These are phyloP conservation scores for Platismatia glauca DNA, from an alignment of 495 filamentous ascomycete genomes.

Conservation along the genomic window DNA sequence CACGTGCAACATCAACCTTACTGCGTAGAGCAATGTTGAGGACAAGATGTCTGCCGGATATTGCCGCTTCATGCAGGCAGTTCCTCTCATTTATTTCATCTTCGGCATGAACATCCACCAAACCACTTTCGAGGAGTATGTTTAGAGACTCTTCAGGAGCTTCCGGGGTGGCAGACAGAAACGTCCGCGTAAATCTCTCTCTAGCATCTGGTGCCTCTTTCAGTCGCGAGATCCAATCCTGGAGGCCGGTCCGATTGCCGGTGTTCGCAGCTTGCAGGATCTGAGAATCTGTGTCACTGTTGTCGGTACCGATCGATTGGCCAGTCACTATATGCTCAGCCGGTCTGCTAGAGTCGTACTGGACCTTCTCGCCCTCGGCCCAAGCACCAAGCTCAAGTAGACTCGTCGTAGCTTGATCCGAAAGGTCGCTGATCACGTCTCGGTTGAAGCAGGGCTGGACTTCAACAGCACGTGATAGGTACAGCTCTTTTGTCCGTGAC, in stretches of 20 bases:
- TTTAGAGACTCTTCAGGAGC: constrained; percentile 70
- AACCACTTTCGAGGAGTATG: constrained; percentile 64
- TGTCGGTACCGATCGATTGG: constrained; percentile 60
- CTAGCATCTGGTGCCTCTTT: constrained; percentile 45
- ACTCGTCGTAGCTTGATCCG: constrained; percentile 90
- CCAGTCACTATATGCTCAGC: constrained; percentile 54
- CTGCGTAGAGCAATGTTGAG: constrained; percentile 61
- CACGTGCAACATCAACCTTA: constrained; percentile 64
- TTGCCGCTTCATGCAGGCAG: constrained; percentile 88
- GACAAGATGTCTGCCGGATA: constrained; percentile 72
- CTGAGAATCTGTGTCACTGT: constrained; percentile 78
- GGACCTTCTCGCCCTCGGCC: constrained; percentile 90
- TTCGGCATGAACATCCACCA: constrained; percentile 78
- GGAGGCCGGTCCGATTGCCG: constrained; percentile 55
- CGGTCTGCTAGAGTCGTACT: constrained; percentile 56
- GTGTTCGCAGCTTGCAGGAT: constrained; percentile 77
- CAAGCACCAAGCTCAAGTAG: constrained; percentile 88
- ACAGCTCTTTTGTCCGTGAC: constrained; percentile 95
- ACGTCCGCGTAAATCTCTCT: constrained; percentile 77
- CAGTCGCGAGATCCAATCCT: constrained; percentile 54
- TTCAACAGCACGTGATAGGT: constrained; percentile 90
- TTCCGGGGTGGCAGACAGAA: constrained; percentile 77
- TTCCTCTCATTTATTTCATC: constrained; percentile 98
- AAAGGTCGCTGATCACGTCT: constrained; percentile 89
- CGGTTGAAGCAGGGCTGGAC: constrained; percentile 97